Percentiles rank a stretch among this genome's conserved stretches.
These are phyloP conservation scores for Asterophora lycoperdoides DNA, from an alignment of 768 basidiomycete genomes.

Conservation along the genomic window DNA sequence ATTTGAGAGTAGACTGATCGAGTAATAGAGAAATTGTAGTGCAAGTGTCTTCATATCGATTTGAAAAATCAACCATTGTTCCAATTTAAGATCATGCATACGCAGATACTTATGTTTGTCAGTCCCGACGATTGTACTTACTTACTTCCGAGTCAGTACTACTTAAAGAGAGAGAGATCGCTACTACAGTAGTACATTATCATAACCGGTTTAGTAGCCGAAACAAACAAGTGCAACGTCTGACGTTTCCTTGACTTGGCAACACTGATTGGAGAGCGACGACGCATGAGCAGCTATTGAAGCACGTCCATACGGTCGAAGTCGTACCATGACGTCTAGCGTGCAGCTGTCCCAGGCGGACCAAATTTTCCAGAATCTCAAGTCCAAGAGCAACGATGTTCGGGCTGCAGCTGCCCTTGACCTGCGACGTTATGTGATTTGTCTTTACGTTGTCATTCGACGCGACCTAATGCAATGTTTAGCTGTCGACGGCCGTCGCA, in stretches of 20 bases:
- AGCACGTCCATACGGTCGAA: background rate
- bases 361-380: slow-evolving; percentile 64
- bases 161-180: too few species aligned
- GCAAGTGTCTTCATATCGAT: too few species aligned
- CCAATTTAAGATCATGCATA: too few species aligned
- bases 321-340: slow-evolving; percentile 55
- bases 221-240: background rate
- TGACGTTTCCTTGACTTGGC: background rate
- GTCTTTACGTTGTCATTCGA: slow-evolving; percentile 2
- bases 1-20: too few species aligned
- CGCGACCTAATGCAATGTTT: slow-evolving; percentile 8
- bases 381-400: slow-evolving; percentile 58
- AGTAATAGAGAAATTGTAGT: too few species aligned
- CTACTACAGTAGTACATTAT: too few species aligned
- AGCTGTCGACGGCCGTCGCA: slow-evolving; percentile 71
- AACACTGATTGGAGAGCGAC: background rate
- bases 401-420: slow-evolving; percentile 68
- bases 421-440: slow-evolving; percentile 67
- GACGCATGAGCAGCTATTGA: background rate
- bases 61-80: too few species aligned
- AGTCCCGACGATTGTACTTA: too few species aligned
- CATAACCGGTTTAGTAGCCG: too few species aligned
- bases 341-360: slow-evolving; percentile 56
- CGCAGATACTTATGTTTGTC: too few species aligned
- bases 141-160: too few species aligned